These are phyloP conservation scores for Somion occarium DNA, from an alignment of 1,284 basidiomycete genomes.

Conservation along the genomic window DNA sequence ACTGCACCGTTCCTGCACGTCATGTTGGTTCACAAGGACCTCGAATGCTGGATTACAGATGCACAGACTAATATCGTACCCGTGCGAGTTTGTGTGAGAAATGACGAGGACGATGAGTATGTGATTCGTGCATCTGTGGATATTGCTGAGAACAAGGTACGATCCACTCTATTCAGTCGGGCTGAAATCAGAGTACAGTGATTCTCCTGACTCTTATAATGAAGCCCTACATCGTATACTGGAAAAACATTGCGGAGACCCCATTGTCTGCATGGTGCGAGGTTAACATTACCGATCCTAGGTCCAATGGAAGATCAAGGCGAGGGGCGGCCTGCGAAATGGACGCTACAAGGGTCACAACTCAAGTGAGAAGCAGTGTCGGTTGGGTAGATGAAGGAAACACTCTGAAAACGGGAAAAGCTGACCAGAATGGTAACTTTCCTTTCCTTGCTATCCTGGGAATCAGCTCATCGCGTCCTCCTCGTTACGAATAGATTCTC, in stretches of 20 bases:
- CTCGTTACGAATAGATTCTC: too few relatives aligned
- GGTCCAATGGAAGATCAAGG: too few relatives aligned
- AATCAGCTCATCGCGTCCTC: too few relatives aligned
- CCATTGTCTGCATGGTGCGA: neutral
- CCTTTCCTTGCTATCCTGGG: too few relatives aligned
- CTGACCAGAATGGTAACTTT: too few relatives aligned
- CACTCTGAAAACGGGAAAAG: too few relatives aligned
- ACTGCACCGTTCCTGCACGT: too few relatives aligned
- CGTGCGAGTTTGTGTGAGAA: neutral
- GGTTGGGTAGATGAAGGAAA: too few relatives aligned
- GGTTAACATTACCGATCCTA: neutral
- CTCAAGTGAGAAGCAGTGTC: too few relatives aligned
- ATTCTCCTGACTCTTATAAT: neutral
- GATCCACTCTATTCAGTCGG: neutral
- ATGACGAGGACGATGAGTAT: neutral
- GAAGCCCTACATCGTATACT: neutral
- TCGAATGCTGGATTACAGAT: neutral
- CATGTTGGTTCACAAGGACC: too few relatives aligned
- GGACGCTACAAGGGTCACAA: too few relatives aligned
- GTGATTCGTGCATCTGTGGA: neutral
- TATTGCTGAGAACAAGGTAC: neutral
- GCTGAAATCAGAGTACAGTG: neutral
- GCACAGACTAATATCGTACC: neutral
- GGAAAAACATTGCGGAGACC: neutral
- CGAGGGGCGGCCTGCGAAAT: too few relatives aligned